Percentiles rank a stretch among this genome's conserved stretches.
Conservation (phyloP, 2,329 filamentous ascomycete genomes). For the Rugonectria rugulosa region DNA sequence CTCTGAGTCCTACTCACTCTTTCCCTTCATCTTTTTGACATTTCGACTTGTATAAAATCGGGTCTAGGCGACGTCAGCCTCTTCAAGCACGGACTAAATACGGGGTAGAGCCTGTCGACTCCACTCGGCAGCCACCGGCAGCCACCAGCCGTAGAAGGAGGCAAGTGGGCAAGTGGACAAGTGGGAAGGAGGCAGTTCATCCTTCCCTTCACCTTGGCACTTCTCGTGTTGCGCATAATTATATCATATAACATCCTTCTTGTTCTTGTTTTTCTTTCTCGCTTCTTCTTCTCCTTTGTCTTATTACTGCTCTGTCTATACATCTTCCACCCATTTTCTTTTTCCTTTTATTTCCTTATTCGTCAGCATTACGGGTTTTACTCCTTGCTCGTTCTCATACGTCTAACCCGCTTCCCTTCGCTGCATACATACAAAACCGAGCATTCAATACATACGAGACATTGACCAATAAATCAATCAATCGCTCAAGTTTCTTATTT, state of each 20-base stretch:
- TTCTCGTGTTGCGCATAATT: neutral
- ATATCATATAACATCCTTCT: neutral
- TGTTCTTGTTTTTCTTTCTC: slow-evolving; percentile 1
- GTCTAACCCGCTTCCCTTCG: neutral
- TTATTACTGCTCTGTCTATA: too few relatives aligned
- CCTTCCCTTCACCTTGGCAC: too few relatives aligned
- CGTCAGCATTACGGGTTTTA: neutral
- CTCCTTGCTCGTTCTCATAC: neutral
- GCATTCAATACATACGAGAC: too few relatives aligned
- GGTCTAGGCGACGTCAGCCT: slow-evolving; percentile 35
- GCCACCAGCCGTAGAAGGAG: slow-evolving; percentile 15
- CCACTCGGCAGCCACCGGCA: too few relatives aligned
- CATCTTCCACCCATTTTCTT: neutral
- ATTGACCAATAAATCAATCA: too few relatives aligned
- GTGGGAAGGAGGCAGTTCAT: too few relatives aligned
- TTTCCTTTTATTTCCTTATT: neutral
- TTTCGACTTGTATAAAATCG: slow-evolving; percentile 27
- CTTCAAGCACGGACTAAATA: slow-evolving; percentile 26
- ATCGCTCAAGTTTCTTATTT: slow-evolving; percentile 1
- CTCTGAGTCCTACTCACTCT: too few relatives aligned
- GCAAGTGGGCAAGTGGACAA: too few relatives aligned
- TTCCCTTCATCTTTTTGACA: neutral
- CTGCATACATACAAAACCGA: neutral
- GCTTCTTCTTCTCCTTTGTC: neutral
- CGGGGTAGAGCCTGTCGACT: neutral